phyloP scores from a whole-genome alignment of 805 yeast species.

The Sugiyamaella chiloensis region DNA sequence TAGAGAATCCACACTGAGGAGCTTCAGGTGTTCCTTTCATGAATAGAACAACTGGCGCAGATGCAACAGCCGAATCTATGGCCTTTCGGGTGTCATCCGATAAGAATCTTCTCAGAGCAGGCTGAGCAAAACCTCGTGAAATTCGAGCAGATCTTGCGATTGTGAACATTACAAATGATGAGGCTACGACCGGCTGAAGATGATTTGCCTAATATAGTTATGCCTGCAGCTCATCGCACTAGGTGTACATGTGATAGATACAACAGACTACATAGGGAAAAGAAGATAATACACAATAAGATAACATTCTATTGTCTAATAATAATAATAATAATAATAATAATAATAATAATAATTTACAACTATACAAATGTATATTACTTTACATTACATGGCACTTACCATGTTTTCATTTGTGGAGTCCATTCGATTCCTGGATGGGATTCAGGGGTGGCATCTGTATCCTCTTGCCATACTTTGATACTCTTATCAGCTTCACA shows the following conservation, averaged over 20 bases:
- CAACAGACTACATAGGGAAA: no score
- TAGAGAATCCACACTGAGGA: constrained; percentile 96
- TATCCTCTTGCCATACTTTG: constrained; percentile 52
- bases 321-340: no score
- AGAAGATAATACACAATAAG: no score
- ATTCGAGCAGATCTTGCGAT: constrained; percentile 5
- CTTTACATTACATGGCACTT: not conserved
- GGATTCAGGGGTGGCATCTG: constrained; percentile 37
- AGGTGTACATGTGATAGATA: no score
- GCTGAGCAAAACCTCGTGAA: not conserved
- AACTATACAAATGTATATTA: no score
- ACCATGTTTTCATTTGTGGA: constrained; percentile 21
- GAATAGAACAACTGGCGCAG: constrained; percentile 93
- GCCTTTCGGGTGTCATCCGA: constrained; percentile 80
- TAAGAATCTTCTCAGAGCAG: constrained; percentile 43
- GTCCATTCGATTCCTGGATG: constrained; percentile 39
- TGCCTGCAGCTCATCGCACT: no score
- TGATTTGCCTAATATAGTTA: no score
- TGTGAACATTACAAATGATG: constrained; percentile 5
- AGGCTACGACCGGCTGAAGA: not conserved
- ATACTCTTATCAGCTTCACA: constrained; percentile 85
- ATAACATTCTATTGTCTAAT: no score
- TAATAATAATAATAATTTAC: not conserved
- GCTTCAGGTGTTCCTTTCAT: constrained; percentile 99
- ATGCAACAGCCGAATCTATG: constrained; percentile 76